Percentiles rank a stretch among this genome's conserved stretches.
These are phyloP conservation scores for Epithemia pelagica DNA, from an alignment of 108 stramenopile genomes.

Conservation along the genomic window DNA sequence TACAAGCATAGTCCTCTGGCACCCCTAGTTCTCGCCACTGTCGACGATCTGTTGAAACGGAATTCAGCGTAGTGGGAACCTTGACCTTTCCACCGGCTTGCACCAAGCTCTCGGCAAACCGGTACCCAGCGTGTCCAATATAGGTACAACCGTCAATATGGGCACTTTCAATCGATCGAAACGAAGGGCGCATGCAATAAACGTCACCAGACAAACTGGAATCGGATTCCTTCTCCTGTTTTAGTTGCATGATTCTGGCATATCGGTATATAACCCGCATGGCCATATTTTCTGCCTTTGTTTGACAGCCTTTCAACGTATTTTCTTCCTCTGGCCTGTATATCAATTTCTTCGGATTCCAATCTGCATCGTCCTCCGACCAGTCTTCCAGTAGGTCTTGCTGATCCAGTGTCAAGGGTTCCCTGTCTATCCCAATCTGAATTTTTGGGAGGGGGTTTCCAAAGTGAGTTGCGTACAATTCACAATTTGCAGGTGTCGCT, in stretches of 20 bases:
- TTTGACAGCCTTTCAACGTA: constrained; percentile 22
- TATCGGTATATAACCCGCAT: constrained; percentile 42
- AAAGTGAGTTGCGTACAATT: neutral
- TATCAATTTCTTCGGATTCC: neutral
- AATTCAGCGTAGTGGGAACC: constrained; percentile 75
- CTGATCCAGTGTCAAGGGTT: neutral
- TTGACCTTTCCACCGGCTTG: constrained; percentile 51
- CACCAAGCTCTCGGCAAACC: constrained; percentile 53
- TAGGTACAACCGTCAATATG: constrained; percentile 85
- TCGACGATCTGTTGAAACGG: constrained; percentile 63
- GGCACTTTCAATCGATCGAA: constrained; percentile 34
- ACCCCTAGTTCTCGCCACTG: constrained; percentile 63
- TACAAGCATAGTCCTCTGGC: constrained; percentile 24
- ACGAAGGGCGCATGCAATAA: too few relatives aligned
- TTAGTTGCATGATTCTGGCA: constrained; percentile 28
- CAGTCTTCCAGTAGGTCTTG: neutral
- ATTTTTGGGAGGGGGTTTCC: neutral
- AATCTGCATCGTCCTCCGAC: neutral
- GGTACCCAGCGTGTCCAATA: constrained; percentile 66
- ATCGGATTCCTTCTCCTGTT: too few relatives aligned
- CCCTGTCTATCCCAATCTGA: neutral
- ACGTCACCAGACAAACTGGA: constrained; percentile 9
- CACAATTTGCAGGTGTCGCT: constrained; percentile 11
- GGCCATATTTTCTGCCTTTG: constrained; percentile 38
- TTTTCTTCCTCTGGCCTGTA: constrained; percentile 31